Evolutionary conservation across 305 asterid genomes (phyloP).

Genomic region (Fraxinus greggii): DNA sequence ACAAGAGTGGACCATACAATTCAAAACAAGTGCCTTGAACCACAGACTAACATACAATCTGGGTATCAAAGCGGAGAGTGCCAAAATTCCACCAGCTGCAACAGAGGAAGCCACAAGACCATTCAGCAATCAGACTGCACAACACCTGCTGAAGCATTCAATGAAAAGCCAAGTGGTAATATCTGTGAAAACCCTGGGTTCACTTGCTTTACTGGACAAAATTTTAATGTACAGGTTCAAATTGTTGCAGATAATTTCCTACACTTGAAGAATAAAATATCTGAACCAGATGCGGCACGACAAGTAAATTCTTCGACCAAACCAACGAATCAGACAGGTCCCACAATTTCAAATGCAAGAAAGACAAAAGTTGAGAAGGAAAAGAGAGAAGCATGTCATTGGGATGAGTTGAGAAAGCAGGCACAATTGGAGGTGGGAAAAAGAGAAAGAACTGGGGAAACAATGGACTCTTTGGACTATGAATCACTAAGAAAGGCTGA

Average conservation of each 20-base stretch:
- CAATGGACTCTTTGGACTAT: constrained; percentile 79
- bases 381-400: background rate
- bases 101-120: constrained; percentile 32
- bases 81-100: constrained; percentile 31
- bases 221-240: constrained; percentile 13
- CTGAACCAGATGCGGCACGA: constrained; percentile 35
- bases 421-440: constrained; percentile 17
- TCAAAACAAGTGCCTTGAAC: constrained; percentile 24
- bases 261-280: constrained; percentile 19
- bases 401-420: constrained; percentile 7
- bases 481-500: constrained; percentile 71
- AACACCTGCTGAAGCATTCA: constrained; percentile 40
- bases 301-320: constrained; percentile 30
- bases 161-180: constrained; percentile 46
- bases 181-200: constrained; percentile 7
- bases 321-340: constrained; percentile 23
- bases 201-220: constrained; percentile 4
- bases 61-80: constrained; percentile 28
- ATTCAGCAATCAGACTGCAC: constrained; percentile 32
- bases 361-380: constrained; percentile 6
- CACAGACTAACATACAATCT: constrained; percentile 28
- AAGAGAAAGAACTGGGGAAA: constrained; percentile 51
- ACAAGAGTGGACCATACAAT: constrained; percentile 27
- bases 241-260: constrained; percentile 30
- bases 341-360: background rate